Evolutionary conservation across 352 stramenopile genomes (phyloP).

Genomic region (Phytophthora tentaculata): DNA sequence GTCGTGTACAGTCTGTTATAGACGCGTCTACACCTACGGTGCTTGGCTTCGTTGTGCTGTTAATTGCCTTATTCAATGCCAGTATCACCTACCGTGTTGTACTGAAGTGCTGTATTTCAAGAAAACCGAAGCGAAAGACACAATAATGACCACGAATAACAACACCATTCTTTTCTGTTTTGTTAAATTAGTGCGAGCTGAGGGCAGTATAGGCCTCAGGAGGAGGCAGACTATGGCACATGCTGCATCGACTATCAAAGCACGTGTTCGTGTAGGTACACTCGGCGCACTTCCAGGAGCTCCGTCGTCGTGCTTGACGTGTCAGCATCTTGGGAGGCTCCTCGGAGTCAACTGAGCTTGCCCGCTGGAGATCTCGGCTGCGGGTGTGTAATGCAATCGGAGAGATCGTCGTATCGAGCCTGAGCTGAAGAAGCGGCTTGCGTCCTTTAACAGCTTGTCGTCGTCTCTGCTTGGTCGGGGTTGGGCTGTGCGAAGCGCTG

Average conservation of each 20-base stretch:
- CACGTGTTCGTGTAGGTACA: constrained; percentile 83
- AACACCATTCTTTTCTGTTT: constrained; percentile 24
- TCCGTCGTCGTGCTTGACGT: constrained; percentile 37
- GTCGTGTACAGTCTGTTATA: constrained; percentile 35
- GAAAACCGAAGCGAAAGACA: constrained; percentile 16
- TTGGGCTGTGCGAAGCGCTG: constrained; percentile 42
- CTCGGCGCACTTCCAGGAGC: constrained; percentile 59
- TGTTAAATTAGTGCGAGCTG: constrained; percentile 37
- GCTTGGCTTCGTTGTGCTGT: constrained; percentile 19
- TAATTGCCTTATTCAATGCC: constrained; percentile 17
- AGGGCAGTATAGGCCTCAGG: constrained; percentile 29
- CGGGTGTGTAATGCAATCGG: constrained; percentile 43
- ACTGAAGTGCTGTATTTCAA: constrained; percentile 6
- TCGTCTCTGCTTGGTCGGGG: constrained; percentile 35
- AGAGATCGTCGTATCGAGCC: constrained; percentile 40
- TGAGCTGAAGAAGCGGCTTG: constrained; percentile 49
- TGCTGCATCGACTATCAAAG: constrained; percentile 73
- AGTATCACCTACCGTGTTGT: constrained; percentile 12
- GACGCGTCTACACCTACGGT: constrained; percentile 28
- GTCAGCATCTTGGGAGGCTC: constrained; percentile 43
- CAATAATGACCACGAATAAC: constrained; percentile 22
- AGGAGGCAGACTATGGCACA: constrained; percentile 55
- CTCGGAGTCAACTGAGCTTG: constrained; percentile 22
- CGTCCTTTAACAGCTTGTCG: constrained; percentile 26
- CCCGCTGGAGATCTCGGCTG: constrained; percentile 28